phyloP scores from a whole-genome alignment of 2,329 filamentous ascomycete genomes.

The Cryoendolithus antarcticus region DNA sequence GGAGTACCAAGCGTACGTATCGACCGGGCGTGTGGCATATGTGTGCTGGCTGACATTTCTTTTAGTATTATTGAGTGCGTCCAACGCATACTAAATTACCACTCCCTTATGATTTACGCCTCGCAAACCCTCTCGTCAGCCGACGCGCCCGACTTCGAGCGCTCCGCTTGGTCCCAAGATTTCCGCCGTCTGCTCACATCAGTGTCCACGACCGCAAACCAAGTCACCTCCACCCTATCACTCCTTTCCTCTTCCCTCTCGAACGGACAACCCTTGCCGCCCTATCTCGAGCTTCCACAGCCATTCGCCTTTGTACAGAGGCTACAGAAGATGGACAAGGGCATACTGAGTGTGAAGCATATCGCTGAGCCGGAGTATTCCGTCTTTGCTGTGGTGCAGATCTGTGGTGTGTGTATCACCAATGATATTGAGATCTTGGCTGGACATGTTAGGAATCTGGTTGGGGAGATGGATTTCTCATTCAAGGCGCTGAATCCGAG shows the following conservation, averaged over 20 bases:
- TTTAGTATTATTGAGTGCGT: slow-evolving; percentile 46
- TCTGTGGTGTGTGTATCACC: slow-evolving; percentile 54
- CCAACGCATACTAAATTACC: slow-evolving; percentile 52
- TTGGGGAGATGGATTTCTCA: slow-evolving; percentile 61
- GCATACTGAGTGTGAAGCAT: slow-evolving; percentile 51
- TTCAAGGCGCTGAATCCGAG: slow-evolving; percentile 40
- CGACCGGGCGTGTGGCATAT: too few relatives aligned
- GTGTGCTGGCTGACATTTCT: slow-evolving; percentile 1
- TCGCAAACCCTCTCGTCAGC: slow-evolving; percentile 38
- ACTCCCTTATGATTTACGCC: slow-evolving; percentile 52
- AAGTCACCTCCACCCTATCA: slow-evolving; percentile 55
- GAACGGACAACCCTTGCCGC: slow-evolving; percentile 56
- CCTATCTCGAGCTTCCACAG: slow-evolving; percentile 51
- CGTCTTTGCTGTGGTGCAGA: slow-evolving; percentile 61
- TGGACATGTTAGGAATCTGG: slow-evolving; percentile 46
- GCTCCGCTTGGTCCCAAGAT: slow-evolving; percentile 46
- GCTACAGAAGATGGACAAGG: slow-evolving; percentile 45
- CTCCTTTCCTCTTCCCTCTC: slow-evolving; percentile 56
- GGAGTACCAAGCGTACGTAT: slow-evolving; percentile 39
- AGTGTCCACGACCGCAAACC: slow-evolving; percentile 50
- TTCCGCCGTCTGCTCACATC: slow-evolving; percentile 46
- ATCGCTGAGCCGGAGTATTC: slow-evolving; percentile 52
- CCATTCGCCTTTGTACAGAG: slow-evolving; percentile 47
- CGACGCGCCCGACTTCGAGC: slow-evolving; percentile 25
- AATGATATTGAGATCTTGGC: slow-evolving; percentile 55